Evolutionary conservation across 2,329 filamentous ascomycete species (phyloP).

Genomic region (Diaporthe longicolla): DNA sequence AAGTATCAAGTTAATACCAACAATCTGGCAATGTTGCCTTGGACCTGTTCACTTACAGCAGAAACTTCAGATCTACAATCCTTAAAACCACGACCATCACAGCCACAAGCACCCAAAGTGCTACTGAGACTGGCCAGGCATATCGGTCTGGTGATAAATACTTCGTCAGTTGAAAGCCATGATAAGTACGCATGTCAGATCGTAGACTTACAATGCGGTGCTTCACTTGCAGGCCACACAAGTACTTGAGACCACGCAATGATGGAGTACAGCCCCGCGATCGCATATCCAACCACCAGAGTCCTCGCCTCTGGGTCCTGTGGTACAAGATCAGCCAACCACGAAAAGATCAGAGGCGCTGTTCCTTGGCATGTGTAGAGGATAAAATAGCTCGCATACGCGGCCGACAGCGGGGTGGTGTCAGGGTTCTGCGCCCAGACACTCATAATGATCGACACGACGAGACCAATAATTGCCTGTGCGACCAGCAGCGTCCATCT

Average conservation of each 20-base stretch:
- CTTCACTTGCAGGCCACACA: conserved; percentile 65
- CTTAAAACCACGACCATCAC: conserved; percentile 59
- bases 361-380: conserved; percentile 63
- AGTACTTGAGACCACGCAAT: conserved; percentile 66
- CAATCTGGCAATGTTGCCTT: too few relatives aligned
- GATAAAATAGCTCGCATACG: conserved; percentile 67
- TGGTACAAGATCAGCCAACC: conserved; percentile 62
- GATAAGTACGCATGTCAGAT: not conserved
- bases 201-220: conserved; percentile 60
- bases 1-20: not conserved
- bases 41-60: conserved; percentile 45
- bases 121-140: conserved; percentile 63
- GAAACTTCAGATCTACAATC: conserved; percentile 59
- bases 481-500: conserved; percentile 65
- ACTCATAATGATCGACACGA: conserved; percentile 66
- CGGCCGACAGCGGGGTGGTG: conserved; percentile 58
- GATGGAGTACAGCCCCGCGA: conserved; percentile 65
- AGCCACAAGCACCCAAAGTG: conserved; percentile 60
- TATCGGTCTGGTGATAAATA: conserved; percentile 53
- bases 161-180: not conserved
- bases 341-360: conserved; percentile 65
- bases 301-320: conserved; percentile 65
- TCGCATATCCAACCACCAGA: conserved; percentile 63
- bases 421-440: conserved; percentile 64
- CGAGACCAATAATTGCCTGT: conserved; percentile 62